Evolutionary conservation across 306 rosid genomes (phyloP), one percentile per base, ranked within the genome.

Genomic region (Dalbergia cochinchinensis): DNA sequence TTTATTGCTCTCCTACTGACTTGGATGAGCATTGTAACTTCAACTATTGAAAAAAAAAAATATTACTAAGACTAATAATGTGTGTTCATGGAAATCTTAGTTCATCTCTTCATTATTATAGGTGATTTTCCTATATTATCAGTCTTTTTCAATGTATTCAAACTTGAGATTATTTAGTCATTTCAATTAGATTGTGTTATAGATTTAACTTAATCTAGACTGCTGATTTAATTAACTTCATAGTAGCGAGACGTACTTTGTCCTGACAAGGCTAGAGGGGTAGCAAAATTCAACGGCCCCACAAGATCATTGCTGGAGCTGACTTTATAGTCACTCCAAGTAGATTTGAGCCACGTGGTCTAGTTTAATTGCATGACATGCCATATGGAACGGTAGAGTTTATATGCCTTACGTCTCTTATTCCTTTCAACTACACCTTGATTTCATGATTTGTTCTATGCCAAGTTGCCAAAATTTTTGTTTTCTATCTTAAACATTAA

Each of bases 311-410:
- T 19, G 95, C 90, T n/a, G 95, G 93, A 75, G 87, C 91, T 65
- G 93, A 92, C 83, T 92, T 90, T 71, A 74, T 92, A 13, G 39
- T 89, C 48, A 72, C 87, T 76, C 95, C 97, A 5, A 92, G 95
- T 80, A 90, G 97, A 90, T 90, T 92, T 81, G 97, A 92, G 75
- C 97, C 97, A 15, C 89, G 97, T 57, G 97, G 97, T 73, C 88
- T 92, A 80, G 92, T 92, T 84, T 95, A 92, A 81, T 53, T 92
- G 82, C 97, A 92, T 20, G 83, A 95, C 9, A 92, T 92, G 97
- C 91, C 89, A 35, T 92, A 90, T 31, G 97, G 94, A 89, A 90
- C 92, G 67, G 95, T 92, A 89, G 15, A 70, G 61, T 66, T 19
- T 41, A 16, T 61, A 18, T 16, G 53, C 79, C 68, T 44, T 51